Percentiles rank a stretch among this genome's conserved stretches.
Evolutionary conservation across 2,329 filamentous ascomycete genomes (phyloP).

Genomic region (Xylaria polymorpha): DNA sequence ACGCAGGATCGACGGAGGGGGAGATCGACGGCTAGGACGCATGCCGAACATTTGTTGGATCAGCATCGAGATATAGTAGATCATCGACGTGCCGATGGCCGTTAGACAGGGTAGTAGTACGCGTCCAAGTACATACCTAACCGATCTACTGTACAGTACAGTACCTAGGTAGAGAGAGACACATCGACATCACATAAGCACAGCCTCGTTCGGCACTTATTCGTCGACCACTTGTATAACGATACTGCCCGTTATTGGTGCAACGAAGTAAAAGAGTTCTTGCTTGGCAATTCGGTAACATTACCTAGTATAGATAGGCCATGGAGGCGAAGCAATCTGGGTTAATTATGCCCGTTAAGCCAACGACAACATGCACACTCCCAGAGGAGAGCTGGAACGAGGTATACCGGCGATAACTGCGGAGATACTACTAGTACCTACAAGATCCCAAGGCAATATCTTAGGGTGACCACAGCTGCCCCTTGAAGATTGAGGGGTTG

Average conservation of each 20-base stretch:
- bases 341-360: background rate
- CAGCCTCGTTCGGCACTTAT: background rate
- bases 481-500: too few species aligned
- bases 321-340: background rate
- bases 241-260: background rate
- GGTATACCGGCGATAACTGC: too few species aligned
- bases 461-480: too few species aligned
- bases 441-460: too few species aligned
- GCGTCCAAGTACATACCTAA: background rate
- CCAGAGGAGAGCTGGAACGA: too few species aligned
- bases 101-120: background rate
- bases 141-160: background rate
- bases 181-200: background rate
- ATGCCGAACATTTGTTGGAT: conserved; percentile 1
- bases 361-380: too few species aligned
- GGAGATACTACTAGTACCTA: too few species aligned
- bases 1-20: background rate
- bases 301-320: background rate
- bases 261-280: too few species aligned
- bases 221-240: background rate
- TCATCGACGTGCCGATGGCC: background rate
- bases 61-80: background rate
- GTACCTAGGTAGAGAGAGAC: background rate
- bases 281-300: background rate
- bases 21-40: background rate